A percentile compares a stretch with the other conserved stretches of the same genome.
phyloP scores from a whole-genome alignment of 176 grass and related monocot species.

The Rhynchospora tenuis region DNA sequence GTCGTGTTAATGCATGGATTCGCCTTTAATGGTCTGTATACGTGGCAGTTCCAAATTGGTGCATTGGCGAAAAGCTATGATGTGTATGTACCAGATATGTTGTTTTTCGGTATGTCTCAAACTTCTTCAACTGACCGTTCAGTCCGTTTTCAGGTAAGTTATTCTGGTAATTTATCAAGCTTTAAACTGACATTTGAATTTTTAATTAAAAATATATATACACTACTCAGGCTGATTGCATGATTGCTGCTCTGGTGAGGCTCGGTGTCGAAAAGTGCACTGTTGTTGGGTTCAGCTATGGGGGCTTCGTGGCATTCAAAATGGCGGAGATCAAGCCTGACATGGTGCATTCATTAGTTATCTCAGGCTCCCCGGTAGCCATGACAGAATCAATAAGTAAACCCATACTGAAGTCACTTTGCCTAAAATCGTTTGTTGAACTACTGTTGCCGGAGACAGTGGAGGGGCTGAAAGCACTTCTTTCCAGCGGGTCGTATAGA shows the following conservation, averaged over 20 bases:
- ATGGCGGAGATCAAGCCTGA: conserved; percentile 69
- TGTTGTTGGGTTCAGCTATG: conserved; percentile 94
- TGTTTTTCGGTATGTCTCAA: conserved; percentile 75
- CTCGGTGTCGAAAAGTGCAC: conserved; percentile 59
- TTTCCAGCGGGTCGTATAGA: conserved; percentile 45
- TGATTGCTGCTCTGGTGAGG: conserved; percentile 35
- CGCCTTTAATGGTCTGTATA: conserved; percentile 72
- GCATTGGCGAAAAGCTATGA: conserved; percentile 52
- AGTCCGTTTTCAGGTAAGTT: conserved; percentile 15
- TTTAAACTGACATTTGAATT: background rate
- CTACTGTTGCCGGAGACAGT: conserved; percentile 77
- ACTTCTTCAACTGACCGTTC: conserved; percentile 50
- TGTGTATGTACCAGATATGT: conserved; percentile 92
- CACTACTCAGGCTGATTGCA: conserved; percentile 53
- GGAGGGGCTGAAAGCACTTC: conserved; percentile 75
- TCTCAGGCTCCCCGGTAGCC: conserved; percentile 60
- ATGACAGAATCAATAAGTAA: conserved; percentile 80
- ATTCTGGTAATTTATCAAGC: background rate
- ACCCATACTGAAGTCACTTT: conserved; percentile 34
- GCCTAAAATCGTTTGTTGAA: conserved; percentile 58
- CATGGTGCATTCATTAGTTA: conserved; percentile 52
- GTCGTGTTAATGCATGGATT: conserved; percentile 92
- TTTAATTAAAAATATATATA: background rate
- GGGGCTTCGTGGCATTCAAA: conserved; percentile 89
- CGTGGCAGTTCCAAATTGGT: conserved; percentile 85